Base-by-base conservation (phyloP, 768 basidiomycete genomes). In the Tubosaeta brunneosetosa region DNA sequence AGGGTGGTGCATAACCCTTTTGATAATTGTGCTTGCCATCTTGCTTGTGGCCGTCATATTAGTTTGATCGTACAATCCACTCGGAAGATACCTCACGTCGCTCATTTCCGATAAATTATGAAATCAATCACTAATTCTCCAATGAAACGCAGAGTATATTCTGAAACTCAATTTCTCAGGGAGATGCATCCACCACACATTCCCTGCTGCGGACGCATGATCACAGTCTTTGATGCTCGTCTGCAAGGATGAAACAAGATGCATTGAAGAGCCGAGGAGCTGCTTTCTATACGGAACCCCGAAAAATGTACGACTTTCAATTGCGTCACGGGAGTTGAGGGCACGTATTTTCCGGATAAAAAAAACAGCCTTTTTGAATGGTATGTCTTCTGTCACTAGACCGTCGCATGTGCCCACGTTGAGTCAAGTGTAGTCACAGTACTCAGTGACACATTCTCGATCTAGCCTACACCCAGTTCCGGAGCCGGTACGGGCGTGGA, bases 1-100 rank as follows among this genome's bases (percentile, higher is more conserved):
- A 33, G 88, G 89, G 31, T 97, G 90, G 86, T 93, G 91, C 66
- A 88, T 98, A 49, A 77, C 84, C 31, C 82, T 94, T 50, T 76
- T 97, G 29, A 89, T 91, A 37, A 76, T 93, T 34, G 76, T 97
- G 19, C 77, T 97, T 1, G 73, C 84, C 68, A 75, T 85, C 27
- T 75, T 98, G 19, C 75, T 97, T 11, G 67, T 94, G 31, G 81
- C 84, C 6, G 90, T 93, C 41, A 87, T 97, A 32, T 72, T 97
- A 42, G 66, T 91, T 49, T 93, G 54, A 70, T 34, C 27, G 13
- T 40, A 37, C 46, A 19, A 2, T 34, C 17, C 32, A 4, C 37
- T 16, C 25, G 46, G 52, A 56, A 49, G 42, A 53, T 56, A 55
- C 56, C 57, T 44, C 49, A 14, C 14, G 19, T 45, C 29, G 7